Conservation (phyloP, 148 eudicot species). For the Vaccinium darrowii region DNA sequence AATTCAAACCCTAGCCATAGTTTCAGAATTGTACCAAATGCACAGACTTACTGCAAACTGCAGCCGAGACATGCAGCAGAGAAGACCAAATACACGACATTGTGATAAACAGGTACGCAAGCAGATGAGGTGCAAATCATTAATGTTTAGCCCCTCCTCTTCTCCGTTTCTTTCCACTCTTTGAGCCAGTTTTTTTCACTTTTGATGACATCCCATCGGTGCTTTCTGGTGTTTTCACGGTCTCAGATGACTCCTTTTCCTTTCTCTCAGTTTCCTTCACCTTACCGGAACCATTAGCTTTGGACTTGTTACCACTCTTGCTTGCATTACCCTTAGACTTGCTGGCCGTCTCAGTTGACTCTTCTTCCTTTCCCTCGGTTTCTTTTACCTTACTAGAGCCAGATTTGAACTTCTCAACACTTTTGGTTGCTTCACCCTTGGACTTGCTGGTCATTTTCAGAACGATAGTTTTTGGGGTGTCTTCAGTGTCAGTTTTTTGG, state of each 20-base stretch:
- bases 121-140: neutral
- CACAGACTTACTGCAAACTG: neutral
- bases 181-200: slow-evolving; percentile 30
- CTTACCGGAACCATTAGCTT: slow-evolving; percentile 33
- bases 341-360: slow-evolving; percentile 25
- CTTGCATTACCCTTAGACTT: slow-evolving; percentile 1
- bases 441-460: slow-evolving; percentile 33
- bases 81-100: neutral
- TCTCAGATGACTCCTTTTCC: slow-evolving; percentile 30
- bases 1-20: neutral
- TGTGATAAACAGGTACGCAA: neutral
- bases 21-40: neutral
- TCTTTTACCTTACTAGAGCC: slow-evolving; percentile 42
- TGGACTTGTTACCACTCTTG: slow-evolving; percentile 32
- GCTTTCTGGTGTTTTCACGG: slow-evolving; percentile 33
- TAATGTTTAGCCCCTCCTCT: slow-evolving; percentile 14
- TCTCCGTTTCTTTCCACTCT: slow-evolving; percentile 33
- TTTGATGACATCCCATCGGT: slow-evolving; percentile 31
- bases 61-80: neutral
- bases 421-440: slow-evolving; percentile 44
- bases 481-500: slow-evolving; percentile 23
- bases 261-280: slow-evolving; percentile 38
- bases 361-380: slow-evolving; percentile 33
- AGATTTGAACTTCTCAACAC: slow-evolving; percentile 32
- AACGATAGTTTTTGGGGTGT: slow-evolving; percentile 20